phyloP scores from a whole-genome alignment of 192 early-diverging fungal species.

The Backusella macrospora region DNA sequence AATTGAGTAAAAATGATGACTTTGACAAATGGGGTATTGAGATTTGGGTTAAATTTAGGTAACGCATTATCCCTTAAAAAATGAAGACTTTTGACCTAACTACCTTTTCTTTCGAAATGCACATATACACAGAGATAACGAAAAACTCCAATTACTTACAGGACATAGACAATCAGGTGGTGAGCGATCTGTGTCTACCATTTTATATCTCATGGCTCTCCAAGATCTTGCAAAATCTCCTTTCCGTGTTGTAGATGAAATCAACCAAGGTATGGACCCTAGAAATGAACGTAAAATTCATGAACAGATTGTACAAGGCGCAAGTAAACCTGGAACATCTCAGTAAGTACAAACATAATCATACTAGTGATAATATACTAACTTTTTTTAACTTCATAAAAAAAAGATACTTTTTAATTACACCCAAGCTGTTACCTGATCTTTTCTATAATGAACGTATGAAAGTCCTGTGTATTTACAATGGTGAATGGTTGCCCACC shows the following conservation, averaged over 20 bases:
- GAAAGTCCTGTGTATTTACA: constrained; percentile 92
- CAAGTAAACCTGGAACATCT: constrained; percentile 67
- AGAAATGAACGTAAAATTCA: constrained; percentile 97
- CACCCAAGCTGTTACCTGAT: constrained; percentile 96
- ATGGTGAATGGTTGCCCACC: constrained; percentile 87
- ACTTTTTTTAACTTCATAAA: background rate
- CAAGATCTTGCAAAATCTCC: constrained; percentile 86
- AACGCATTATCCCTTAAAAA: background rate
- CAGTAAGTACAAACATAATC: constrained; percentile 56
- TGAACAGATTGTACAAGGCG: constrained; percentile 82
- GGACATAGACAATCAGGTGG: constrained; percentile 95
- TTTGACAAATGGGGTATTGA: constrained; percentile 94
- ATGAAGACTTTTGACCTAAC: background rate
- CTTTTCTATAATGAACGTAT: constrained; percentile 90
- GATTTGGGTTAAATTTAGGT: constrained; percentile 93
- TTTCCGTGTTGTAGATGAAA: constrained; percentile 99
- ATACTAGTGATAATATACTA: background rate
- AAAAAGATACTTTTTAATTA: constrained; percentile 91
- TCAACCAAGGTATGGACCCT: constrained; percentile 99
- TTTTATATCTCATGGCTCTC: constrained; percentile 93
- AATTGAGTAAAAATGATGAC: constrained; percentile 70
- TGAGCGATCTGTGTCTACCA: constrained; percentile 95
- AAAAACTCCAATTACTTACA: constrained; percentile 82
- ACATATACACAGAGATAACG: constrained; percentile 58
- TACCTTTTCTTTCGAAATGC: background rate